These are phyloP conservation scores for Pulveroboletus ravenelii DNA, from an alignment of 768 basidiomycete genomes.

Conservation along the genomic window DNA sequence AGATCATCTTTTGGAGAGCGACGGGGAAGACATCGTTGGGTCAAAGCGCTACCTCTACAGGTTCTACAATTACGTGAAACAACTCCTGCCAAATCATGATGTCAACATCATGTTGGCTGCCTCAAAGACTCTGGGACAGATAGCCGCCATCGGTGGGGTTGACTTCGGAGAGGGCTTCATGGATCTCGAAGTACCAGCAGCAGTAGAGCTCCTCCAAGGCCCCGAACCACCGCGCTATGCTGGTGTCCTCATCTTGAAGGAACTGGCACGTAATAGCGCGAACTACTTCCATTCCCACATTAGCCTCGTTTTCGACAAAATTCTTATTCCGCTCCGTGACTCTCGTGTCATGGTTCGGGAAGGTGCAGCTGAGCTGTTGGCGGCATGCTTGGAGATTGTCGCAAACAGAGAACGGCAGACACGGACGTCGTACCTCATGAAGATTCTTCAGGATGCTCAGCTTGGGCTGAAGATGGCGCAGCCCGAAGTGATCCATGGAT, in stretches of 20 bases:
- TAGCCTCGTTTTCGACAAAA: conserved; percentile 83
- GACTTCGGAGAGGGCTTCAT: conserved; percentile 87
- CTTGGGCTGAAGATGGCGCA: conserved; percentile 71
- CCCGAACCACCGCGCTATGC: conserved; percentile 84
- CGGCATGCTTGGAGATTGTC: conserved; percentile 87
- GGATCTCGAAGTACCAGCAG: conserved; percentile 82
- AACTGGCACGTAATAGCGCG: conserved; percentile 85
- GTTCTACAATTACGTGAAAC: conserved; percentile 90
- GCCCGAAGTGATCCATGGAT: conserved; percentile 90
- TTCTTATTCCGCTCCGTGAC: conserved; percentile 86
- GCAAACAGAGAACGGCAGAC: conserved; percentile 65
- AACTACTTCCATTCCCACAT: conserved; percentile 87
- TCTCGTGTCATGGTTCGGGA: conserved; percentile 87
- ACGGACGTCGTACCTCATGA: conserved; percentile 60
- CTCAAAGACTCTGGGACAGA: conserved; percentile 86
- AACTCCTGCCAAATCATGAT: conserved; percentile 86
- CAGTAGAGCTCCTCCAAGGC: conserved; percentile 73
- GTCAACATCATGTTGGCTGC: conserved; percentile 92
- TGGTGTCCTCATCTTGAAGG: conserved; percentile 90
- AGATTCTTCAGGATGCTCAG: conserved; percentile 88
- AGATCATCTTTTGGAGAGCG: conserved; percentile 75
- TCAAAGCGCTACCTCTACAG: conserved; percentile 77
- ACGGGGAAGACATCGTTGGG: conserved; percentile 77
- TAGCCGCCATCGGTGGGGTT: conserved; percentile 76
- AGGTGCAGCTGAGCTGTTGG: conserved; percentile 89